Evolutionary conservation across 2,329 filamentous ascomycete species (phyloP).

Genomic region (Exophiala mesophila): DNA sequence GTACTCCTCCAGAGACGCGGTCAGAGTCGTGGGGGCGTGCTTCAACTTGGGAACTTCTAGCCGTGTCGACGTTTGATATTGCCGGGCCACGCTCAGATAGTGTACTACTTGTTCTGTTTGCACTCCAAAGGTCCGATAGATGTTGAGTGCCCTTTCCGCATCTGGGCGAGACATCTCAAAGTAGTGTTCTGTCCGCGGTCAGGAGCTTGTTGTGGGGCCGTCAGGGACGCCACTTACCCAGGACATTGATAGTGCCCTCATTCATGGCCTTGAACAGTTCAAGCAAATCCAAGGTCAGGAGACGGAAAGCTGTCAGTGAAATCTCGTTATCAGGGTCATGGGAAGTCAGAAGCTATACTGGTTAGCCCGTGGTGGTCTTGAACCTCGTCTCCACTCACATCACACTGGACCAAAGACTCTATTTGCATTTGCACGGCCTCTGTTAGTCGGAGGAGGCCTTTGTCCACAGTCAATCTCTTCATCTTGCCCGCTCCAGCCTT

Average conservation of each 20-base stretch:
- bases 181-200: constrained; percentile 66
- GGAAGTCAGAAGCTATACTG: constrained; percentile 66
- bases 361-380: constrained; percentile 21
- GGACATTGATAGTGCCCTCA: constrained; percentile 92
- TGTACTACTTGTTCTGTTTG: constrained; percentile 91
- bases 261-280: constrained; percentile 93
- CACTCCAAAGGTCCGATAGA: constrained; percentile 86
- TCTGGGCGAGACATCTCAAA: constrained; percentile 97
- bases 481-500: constrained; percentile 74
- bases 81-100: constrained; percentile 78
- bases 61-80: constrained; percentile 86
- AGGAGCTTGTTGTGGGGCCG: constrained; percentile 18
- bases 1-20: constrained; percentile 87
- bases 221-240: constrained; percentile 59
- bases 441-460: constrained; percentile 85
- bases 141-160: constrained; percentile 82
- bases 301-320: constrained; percentile 83
- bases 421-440: constrained; percentile 88
- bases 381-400: constrained; percentile 55
- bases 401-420: constrained; percentile 77
- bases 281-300: constrained; percentile 84
- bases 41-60: constrained; percentile 95
- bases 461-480: constrained; percentile 82
- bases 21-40: constrained; percentile 89
- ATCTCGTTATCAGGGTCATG: constrained; percentile 93